These are phyloP conservation scores for Tetrapyrgos nigripes DNA, from an alignment of 1,284 basidiomycete genomes.

Conservation along the genomic window DNA sequence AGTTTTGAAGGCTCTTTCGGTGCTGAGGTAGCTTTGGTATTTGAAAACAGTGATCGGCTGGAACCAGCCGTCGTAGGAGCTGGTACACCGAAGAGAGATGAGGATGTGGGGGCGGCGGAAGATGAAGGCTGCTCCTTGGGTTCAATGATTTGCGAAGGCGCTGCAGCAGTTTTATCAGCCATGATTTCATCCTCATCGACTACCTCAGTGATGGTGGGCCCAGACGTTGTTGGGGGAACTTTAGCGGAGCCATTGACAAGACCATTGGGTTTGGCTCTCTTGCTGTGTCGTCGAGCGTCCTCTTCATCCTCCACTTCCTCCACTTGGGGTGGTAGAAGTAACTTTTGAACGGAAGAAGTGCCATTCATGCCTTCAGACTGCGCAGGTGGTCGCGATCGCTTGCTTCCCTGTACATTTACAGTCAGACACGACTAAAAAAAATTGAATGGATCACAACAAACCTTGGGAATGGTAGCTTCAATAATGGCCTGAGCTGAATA, in stretches of 20 bases:
- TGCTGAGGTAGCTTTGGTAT: slow-evolving; percentile 35
- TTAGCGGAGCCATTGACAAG: slow-evolving; percentile 4
- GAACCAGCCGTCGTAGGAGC: slow-evolving; percentile 20
- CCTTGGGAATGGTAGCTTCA: slow-evolving; percentile 75
- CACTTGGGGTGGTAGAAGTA: slow-evolving; percentile 14
- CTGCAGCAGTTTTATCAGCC: slow-evolving; percentile 16
- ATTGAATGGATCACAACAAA: slow-evolving; percentile 33
- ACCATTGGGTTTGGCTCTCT: slow-evolving; percentile 14
- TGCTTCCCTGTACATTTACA: slow-evolving; percentile 63
- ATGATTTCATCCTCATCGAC: slow-evolving; percentile 46
- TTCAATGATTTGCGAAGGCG: slow-evolving; percentile 18
- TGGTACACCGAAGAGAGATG: slow-evolving; percentile 18
- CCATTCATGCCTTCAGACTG: slow-evolving; percentile 29
- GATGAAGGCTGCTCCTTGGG: too few relatives aligned
- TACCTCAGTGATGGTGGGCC: slow-evolving; percentile 38
- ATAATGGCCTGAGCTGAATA: slow-evolving; percentile 68
- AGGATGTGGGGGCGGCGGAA: slow-evolving; percentile 23
- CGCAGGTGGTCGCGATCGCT: slow-evolving; percentile 68
- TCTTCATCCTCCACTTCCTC: slow-evolving; percentile 19
- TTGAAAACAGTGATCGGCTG: background rate
- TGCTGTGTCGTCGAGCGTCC: slow-evolving; percentile 2
- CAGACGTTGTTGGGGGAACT: slow-evolving; percentile 10
- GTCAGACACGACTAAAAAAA: slow-evolving; percentile 7
- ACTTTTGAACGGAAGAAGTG: slow-evolving; percentile 25
- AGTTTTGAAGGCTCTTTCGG: slow-evolving; percentile 79